Evolutionary conservation across 176 grass and related monocot genomes (phyloP), one percentile per base, ranked within the genome.

Genomic region (Elaeis guineensis): DNA sequence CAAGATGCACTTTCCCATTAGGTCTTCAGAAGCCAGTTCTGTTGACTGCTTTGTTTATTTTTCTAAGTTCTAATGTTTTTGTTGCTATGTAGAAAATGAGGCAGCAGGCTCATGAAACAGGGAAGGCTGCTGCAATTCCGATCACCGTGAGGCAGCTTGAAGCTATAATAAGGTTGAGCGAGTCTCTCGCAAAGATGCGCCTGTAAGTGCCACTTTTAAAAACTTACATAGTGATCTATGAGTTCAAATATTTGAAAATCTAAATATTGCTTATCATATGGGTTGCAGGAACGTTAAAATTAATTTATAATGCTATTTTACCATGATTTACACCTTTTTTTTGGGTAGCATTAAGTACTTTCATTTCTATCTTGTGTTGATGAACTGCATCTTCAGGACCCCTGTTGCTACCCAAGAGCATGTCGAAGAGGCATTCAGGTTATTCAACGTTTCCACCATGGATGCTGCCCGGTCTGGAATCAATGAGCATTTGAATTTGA

Each of bases 171-270:
- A 82, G 93, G 30, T 70, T 98, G 73, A 98, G 93, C 16, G 93
- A 98, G 83, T 92, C 93, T 25, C 93, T 98, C 17, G 93, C 93
- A 56, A 98, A 87, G 73, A 98, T 98, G 87, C 89, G 93, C 77
- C 55, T 95, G 90, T 90, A 72, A 84, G 86, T 81, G 19, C 25
- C 69, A 48, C 50, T 61, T 17, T 32, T 44, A 44, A 12, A 44
- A 11, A 12, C 35, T 44, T 44, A 2, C 9, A 12, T 12, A 44
- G 9, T 44, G 35, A 9, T 44, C 35, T 11, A 8, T 11, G 35
- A 44, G 35, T 44, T 44, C 35, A 2, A 12, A 2, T 44, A 44
- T 44, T 44, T 2, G 7, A 12, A 44, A 44, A 2, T 44, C 35
- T 44, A 2, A 44, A 12, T 44, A 44, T 9, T 44, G 35, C 11